phyloP scores from a whole-genome alignment of 1,139 yeast genomes.

The Taphrina deformans region DNA sequence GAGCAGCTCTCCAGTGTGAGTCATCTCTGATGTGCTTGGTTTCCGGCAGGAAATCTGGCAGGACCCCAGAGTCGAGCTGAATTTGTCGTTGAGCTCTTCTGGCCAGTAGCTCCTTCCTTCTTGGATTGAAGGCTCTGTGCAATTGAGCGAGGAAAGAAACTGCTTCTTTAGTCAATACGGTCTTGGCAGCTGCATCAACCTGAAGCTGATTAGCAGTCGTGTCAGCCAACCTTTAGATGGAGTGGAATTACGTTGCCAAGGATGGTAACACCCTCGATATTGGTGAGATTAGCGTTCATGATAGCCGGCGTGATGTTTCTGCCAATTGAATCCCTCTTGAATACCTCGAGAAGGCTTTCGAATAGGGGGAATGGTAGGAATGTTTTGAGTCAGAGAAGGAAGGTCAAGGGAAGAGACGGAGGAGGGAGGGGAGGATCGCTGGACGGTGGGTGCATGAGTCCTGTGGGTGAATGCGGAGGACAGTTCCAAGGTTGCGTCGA shows the following conservation, averaged over 20 bases:
- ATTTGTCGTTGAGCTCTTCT: constrained; percentile 62
- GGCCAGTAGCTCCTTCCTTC: constrained; percentile 60
- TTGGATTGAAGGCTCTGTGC: constrained; percentile 67
- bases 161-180: constrained; percentile 65
- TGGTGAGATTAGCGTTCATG: constrained; percentile 25
- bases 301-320: neutral
- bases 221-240: neutral
- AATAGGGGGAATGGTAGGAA: too few species aligned
- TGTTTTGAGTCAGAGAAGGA: neutral
- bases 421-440: constrained; percentile 3
- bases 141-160: constrained; percentile 70
- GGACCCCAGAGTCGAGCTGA: constrained; percentile 63
- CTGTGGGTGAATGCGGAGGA: constrained; percentile 12
- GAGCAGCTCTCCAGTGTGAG: constrained; percentile 75
- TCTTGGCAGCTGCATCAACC: constrained; percentile 31
- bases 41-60: constrained; percentile 74
- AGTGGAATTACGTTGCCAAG: constrained; percentile 16
- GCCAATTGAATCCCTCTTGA: neutral
- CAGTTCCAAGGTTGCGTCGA: too few species aligned
- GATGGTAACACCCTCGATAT: constrained; percentile 25
- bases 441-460: neutral
- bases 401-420: neutral
- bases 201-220: neutral
- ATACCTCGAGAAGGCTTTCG: too few species aligned
- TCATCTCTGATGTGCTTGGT: constrained; percentile 70